Percentiles rank a stretch among this genome's conserved stretches.
Conservation (phyloP, 2,329 filamentous ascomycete genomes). For the Ophiostoma tasmaniense region DNA sequence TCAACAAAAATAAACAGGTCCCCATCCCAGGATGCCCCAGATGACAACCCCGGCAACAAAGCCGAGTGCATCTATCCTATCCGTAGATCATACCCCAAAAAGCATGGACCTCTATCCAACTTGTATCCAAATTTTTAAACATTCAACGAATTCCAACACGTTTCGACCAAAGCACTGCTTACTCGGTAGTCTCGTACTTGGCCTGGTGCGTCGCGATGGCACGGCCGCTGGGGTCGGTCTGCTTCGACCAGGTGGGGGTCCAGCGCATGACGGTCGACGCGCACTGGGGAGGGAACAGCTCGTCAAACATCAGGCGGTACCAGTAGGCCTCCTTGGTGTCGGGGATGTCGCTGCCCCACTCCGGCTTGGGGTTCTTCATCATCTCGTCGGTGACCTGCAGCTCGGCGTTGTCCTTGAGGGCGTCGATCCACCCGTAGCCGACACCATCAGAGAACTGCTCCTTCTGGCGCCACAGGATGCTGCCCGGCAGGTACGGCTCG, state of each 20-base stretch:
- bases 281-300: constrained; percentile 90
- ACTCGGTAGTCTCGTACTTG: constrained; percentile 52
- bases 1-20: not conserved
- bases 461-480: constrained; percentile 97
- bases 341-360: constrained; percentile 89
- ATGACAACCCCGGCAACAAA: not conserved
- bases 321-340: constrained; percentile 98
- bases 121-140: not conserved
- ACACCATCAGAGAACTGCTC: constrained; percentile 99
- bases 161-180: not conserved
- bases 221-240: constrained; percentile 88
- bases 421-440: constrained; percentile 98
- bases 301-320: constrained; percentile 98
- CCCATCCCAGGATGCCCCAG: not conserved
- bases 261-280: constrained; percentile 91
- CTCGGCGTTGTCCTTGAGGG: constrained; percentile 89
- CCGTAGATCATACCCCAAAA: constrained; percentile 3
- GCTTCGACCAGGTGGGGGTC: constrained; percentile 95
- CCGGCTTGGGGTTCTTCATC: constrained; percentile 95
- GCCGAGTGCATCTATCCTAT: not conserved
- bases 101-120: not conserved
- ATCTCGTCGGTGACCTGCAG: constrained; percentile 87
- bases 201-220: constrained; percentile 67
- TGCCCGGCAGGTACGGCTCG: constrained; percentile 83
- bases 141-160: not conserved